Conservation (phyloP, 805 yeast species). For the Ogataea glucozyma region DNA sequence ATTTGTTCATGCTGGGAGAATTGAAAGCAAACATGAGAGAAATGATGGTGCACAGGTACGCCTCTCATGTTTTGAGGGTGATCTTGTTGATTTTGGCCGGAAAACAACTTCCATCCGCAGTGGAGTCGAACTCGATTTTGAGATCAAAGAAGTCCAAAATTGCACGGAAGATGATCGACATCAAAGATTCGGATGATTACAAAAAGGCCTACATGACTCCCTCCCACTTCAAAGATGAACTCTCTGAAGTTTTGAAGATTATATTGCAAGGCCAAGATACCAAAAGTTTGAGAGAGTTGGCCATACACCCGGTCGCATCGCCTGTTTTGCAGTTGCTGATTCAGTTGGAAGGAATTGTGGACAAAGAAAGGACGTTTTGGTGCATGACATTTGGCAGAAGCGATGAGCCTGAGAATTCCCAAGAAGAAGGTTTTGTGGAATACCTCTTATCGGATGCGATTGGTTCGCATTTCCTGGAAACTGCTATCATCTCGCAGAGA, state of each 20-base stretch:
- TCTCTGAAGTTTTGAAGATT: conserved; percentile 49
- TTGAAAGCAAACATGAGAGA: conserved; percentile 56
- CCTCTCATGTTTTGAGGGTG: conserved; percentile 83
- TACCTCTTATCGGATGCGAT: conserved; percentile 81
- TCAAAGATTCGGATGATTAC: conserved; percentile 74
- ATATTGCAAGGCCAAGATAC: conserved; percentile 43
- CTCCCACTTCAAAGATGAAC: conserved; percentile 59
- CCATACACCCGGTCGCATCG: conserved; percentile 79
- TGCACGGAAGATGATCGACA: conserved; percentile 92
- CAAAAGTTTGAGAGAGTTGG: conserved; percentile 61
- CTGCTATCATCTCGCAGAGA: conserved; percentile 64
- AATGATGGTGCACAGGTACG: conserved; percentile 76
- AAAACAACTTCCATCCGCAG: conserved; percentile 71
- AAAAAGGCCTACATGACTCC: conserved; percentile 70
- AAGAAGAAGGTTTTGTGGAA: conserved; percentile 81
- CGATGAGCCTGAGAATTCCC: conserved; percentile 50
- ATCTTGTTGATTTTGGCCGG: conserved; percentile 74
- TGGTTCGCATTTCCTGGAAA: conserved; percentile 91
- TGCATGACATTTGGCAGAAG: conserved; percentile 57
- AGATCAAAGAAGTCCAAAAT: conserved; percentile 82
- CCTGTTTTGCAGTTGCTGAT: conserved; percentile 82
- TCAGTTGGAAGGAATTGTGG: conserved; percentile 79
- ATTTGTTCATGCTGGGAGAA: conserved; percentile 66
- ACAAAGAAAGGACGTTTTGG: conserved; percentile 72
- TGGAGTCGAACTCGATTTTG: conserved; percentile 65